These are phyloP conservation scores for Globisporangium cederbergense DNA, from an alignment of 352 stramenopile species.

Conservation along the genomic window DNA sequence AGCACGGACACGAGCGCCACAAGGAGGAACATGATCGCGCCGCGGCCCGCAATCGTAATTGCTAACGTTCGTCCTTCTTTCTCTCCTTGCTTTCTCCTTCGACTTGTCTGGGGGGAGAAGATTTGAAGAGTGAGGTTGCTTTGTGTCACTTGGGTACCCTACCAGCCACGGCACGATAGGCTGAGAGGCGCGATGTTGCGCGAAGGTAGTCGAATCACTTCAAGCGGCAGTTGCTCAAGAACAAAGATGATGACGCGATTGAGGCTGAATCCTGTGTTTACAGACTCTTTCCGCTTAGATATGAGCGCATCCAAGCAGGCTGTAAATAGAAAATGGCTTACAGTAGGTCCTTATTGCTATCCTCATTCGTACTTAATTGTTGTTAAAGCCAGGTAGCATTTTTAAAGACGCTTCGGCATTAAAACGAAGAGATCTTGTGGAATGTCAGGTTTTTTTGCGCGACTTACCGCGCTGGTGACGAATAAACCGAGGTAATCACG, in stretches of 20 bases:
- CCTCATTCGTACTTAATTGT: not conserved
- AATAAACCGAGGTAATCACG: not conserved
- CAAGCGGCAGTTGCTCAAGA: constrained; percentile 1
- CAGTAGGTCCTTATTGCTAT: not conserved
- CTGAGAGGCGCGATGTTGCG: not conserved
- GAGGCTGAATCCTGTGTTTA: not conserved
- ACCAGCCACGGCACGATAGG: not conserved
- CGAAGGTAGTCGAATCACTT: constrained; percentile 2
- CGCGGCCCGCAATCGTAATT: constrained; percentile 7
- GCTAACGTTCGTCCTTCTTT: not conserved
- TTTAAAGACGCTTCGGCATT: not conserved
- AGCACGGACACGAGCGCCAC: constrained; percentile 49
- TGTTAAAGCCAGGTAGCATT: not conserved
- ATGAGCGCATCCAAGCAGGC: not conserved
- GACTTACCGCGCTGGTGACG: not conserved
- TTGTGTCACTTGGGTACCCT: not conserved
- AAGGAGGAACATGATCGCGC: constrained; percentile 31
- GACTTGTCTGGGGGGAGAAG: not conserved
- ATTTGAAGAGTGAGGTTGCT: not conserved
- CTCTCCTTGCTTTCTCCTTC: constrained; percentile 13
- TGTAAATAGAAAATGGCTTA: not conserved
- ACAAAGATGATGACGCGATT: not conserved
- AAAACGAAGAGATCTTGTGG: not conserved
- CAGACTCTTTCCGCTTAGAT: not conserved
- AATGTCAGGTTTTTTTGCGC: no score